A percentile compares a stretch with the other conserved stretches of the same genome.
Conservation (phyloP, 768 basidiomycete genomes). For the Tricholoma terreum region DNA sequence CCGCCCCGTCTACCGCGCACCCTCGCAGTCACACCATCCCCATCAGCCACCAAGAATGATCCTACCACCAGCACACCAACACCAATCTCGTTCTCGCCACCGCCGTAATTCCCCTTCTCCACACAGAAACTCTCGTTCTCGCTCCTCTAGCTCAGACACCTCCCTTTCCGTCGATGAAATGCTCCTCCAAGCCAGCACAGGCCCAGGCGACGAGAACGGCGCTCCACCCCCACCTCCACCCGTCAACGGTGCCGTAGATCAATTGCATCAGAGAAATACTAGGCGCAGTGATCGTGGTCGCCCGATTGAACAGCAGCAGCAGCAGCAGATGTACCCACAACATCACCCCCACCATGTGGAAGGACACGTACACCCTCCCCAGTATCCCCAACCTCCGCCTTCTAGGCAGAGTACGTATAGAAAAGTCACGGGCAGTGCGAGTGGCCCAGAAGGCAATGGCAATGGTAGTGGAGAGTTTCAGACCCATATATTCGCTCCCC, state of each 20-base stretch:
- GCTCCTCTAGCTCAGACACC: conserved; percentile 33
- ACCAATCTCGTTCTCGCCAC: conserved; percentile 13
- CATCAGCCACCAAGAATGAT: conserved; percentile 16
- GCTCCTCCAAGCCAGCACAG: conserved; percentile 37
- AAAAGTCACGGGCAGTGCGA: conserved; percentile 3
- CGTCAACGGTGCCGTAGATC: background rate
- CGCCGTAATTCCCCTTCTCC: background rate
- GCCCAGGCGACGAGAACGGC: conserved; percentile 15
- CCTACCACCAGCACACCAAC: conserved; percentile 12
- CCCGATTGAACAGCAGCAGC: background rate
- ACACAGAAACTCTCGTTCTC: conserved; percentile 20
- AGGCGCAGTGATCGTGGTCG: background rate
- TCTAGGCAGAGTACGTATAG: background rate
- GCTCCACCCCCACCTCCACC: background rate
- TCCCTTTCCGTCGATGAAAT: conserved; percentile 45
- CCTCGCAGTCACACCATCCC: background rate
- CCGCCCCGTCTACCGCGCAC: background rate
- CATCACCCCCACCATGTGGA: background rate
- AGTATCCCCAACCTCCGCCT: background rate
- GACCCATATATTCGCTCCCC: conserved; percentile 70
- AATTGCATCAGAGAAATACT: background rate
- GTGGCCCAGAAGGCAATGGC: conserved; percentile 21
- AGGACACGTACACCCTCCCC: background rate
- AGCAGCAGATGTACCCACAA: conserved; percentile 1
- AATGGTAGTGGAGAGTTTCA: conserved; percentile 40